Base-by-base conservation (phyloP, 495 filamentous ascomycete genomes). In the Hypoxylon lenormandii region DNA sequence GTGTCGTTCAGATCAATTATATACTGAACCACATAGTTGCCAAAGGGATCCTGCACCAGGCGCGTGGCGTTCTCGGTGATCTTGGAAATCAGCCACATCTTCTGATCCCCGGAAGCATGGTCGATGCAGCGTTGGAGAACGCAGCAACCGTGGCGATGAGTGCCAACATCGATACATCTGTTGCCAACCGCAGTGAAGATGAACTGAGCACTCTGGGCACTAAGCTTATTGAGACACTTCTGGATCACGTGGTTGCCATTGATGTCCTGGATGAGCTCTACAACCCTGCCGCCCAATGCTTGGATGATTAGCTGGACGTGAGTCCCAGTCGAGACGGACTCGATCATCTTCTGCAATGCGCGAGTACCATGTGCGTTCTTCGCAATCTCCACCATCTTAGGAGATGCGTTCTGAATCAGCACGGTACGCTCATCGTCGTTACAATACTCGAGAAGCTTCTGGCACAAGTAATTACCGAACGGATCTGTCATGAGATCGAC, bases 241-340 rank as follows among this genome's bases (percentile, higher is more conserved):
- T 98, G 95, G 67, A 98, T 96, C 64, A 98, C 95, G 75, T 98
- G 95, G 67, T 98, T 98, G 74, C 95, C 95, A 74, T 98, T 98
- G 50, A 98, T 80, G 67, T 98, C 95, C 76, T 98, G 92, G 59
- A 98, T 97, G 42, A 98, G 82, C 55, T 92, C 90, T 4, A 97
- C 94, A 23, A 98, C 95, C 58, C 91, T 86, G 60, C 86, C 79
- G 36, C 87, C 81, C 28, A 98, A 84, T 16, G 94, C 90, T 26
- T 87, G 76, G 62, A 96, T 95, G 70, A 98, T 92, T 18, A 89
- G 89, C 59, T 90, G 81, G 45, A 93, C 91, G 80, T 92, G 84
- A 70, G 90, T 88, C 3, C 85, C 81, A 30, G 91, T 93, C 45
- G 90, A 89, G 70, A 98, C 92, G 72, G 91, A 94, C 76, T 98